Percentiles rank a stretch among this genome's conserved stretches.
Evolutionary conservation across 352 stramenopile species (phyloP).

Genomic region (Globisporangium okanoganense): DNA sequence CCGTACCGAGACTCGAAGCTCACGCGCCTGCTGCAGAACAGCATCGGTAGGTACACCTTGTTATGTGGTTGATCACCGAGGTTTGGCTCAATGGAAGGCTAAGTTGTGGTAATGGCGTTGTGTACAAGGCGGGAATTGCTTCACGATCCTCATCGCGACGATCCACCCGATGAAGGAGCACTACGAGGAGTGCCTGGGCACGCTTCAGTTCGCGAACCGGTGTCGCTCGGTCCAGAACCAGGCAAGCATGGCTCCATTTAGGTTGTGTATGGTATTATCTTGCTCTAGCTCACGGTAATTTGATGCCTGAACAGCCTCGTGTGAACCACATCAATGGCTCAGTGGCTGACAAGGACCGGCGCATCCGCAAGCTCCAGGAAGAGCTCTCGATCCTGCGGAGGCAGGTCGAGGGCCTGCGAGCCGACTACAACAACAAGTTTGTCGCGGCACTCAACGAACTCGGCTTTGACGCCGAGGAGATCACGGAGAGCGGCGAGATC

Average conservation of each 20-base stretch:
- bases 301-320: slow-evolving; percentile 30
- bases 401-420: slow-evolving; percentile 59
- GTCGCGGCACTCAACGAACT: slow-evolving; percentile 66
- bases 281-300: not conserved
- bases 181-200: slow-evolving; percentile 89
- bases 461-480: slow-evolving; percentile 75
- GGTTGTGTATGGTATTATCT: no score
- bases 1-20: slow-evolving; percentile 85
- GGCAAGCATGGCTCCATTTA: slow-evolving; percentile 2
- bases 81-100: not conserved
- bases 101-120: not conserved
- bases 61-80: not conserved
- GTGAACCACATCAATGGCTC: slow-evolving; percentile 86
- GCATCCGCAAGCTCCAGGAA: slow-evolving; percentile 81
- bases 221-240: slow-evolving; percentile 90
- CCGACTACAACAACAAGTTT: slow-evolving; percentile 80
- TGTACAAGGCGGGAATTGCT: slow-evolving; percentile 86
- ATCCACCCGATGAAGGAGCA: slow-evolving; percentile 88
- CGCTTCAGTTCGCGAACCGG: slow-evolving; percentile 89
- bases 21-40: slow-evolving; percentile 80
- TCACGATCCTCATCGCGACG: slow-evolving; percentile 80
- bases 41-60: slow-evolving; percentile 43
- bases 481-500: slow-evolving; percentile 74
- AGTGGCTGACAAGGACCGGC: slow-evolving; percentile 79
- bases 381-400: slow-evolving; percentile 54